Evolutionary conservation across 306 rosid species (phyloP).

Genomic region (Erythrophleum fordii): DNA sequence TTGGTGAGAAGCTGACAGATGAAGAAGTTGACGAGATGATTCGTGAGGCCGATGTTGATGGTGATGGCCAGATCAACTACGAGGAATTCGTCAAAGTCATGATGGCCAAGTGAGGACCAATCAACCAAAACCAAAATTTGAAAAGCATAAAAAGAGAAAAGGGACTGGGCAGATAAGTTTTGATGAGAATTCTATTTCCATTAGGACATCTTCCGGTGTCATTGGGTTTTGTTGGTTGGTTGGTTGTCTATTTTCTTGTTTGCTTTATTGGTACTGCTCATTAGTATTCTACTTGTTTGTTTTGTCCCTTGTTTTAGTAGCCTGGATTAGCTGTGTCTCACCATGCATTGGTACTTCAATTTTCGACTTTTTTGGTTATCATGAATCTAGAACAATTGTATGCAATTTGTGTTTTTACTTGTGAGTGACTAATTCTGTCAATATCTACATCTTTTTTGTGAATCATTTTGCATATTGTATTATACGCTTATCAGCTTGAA

Average conservation of each 20-base stretch:
- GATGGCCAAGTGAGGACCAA: conserved; percentile 77
- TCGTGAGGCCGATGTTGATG: conserved; percentile 84
- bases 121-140: conserved; percentile 47
- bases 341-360: conserved; percentile 48
- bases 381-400: conserved; percentile 57
- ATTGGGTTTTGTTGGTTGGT: conserved; percentile 61
- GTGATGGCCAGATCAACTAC: conserved; percentile 82
- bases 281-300: conserved; percentile 62
- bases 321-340: conserved; percentile 53
- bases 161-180: conserved; percentile 60
- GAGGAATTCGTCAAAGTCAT: conserved; percentile 88
- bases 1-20: conserved; percentile 87
- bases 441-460: conserved; percentile 36
- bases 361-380: conserved; percentile 39
- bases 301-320: conserved; percentile 56
- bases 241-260: conserved; percentile 46
- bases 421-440: conserved; percentile 50
- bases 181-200: conserved; percentile 58
- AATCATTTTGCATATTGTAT: conserved; percentile 3
- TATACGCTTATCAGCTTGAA: not conserved
- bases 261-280: conserved; percentile 62
- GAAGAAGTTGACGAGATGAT: conserved; percentile 88
- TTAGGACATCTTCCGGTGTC: conserved; percentile 64
- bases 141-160: conserved; percentile 56
- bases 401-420: conserved; percentile 52